Conservation (phyloP, 148 eudicot species). For the Oxyria digyna region DNA sequence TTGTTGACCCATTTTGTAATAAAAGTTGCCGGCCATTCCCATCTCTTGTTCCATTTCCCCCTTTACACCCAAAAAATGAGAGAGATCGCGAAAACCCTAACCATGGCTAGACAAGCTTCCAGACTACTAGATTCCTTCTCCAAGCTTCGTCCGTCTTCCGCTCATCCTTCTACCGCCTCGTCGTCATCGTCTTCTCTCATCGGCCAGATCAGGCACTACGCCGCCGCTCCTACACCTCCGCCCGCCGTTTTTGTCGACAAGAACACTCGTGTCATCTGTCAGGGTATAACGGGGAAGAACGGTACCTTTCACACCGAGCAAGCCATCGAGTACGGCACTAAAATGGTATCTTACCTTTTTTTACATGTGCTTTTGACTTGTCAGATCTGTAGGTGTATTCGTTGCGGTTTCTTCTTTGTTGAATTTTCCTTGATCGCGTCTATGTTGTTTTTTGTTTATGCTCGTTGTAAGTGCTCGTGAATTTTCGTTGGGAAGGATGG, state of each 20-base stretch:
- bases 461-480: neutral
- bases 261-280: slow-evolving; percentile 86
- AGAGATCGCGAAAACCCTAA: slow-evolving; percentile 17
- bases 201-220: slow-evolving; percentile 43
- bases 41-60: neutral
- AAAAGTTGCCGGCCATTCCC: neutral
- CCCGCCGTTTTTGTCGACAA: slow-evolving; percentile 93
- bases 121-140: slow-evolving; percentile 16
- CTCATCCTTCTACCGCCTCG: neutral
- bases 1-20: neutral
- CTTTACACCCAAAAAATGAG: slow-evolving; percentile 1
- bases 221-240: slow-evolving; percentile 47
- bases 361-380: neutral
- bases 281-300: slow-evolving; percentile 89
- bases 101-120: slow-evolving; percentile 36
- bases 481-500: neutral
- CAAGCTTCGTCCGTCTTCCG: slow-evolving; percentile 12
- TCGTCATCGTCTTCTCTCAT: slow-evolving; percentile 12
- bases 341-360: slow-evolving; percentile 44
- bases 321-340: slow-evolving; percentile 94
- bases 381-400: neutral
- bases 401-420: neutral
- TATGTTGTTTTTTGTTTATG: neutral
- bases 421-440: neutral
- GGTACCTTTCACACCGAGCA: slow-evolving; percentile 96